A percentile compares a stretch with the other conserved stretches of the same genome.
phyloP scores from a whole-genome alignment of 768 basidiomycete species.

The Strobilomyces echinocephalus region DNA sequence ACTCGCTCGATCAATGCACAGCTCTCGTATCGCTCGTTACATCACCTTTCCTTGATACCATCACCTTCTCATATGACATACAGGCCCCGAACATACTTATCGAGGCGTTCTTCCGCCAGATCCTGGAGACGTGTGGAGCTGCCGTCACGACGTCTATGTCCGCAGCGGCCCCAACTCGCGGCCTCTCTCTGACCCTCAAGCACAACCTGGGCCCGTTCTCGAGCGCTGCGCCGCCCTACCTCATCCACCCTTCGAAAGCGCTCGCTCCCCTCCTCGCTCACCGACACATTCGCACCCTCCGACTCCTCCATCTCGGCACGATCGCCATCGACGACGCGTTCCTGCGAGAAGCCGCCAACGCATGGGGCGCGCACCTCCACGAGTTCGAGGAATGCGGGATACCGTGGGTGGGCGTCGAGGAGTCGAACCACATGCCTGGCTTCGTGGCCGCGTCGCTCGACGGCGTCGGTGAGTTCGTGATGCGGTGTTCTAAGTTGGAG shows the following conservation, averaged over 20 bases:
- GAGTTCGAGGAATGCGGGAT: constrained; percentile 27
- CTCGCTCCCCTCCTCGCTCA: constrained; percentile 23
- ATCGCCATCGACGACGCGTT: constrained; percentile 27
- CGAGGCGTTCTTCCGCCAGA: constrained; percentile 22
- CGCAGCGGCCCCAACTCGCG: neutral
- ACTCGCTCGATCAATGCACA: constrained; percentile 27
- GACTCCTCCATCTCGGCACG: constrained; percentile 24
- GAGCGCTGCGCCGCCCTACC: constrained; percentile 20
- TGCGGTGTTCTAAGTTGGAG: constrained; percentile 16
- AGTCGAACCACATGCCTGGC: constrained; percentile 8
- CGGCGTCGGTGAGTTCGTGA: constrained; percentile 20
- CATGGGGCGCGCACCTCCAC: constrained; percentile 24
- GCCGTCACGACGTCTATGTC: neutral
- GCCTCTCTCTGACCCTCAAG: constrained; percentile 25
- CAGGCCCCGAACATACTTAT: constrained; percentile 22
- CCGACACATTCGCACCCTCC: constrained; percentile 16
- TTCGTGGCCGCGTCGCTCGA: constrained; percentile 17
- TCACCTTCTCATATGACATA: constrained; percentile 25
- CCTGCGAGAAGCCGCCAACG: constrained; percentile 21
- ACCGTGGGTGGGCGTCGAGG: constrained; percentile 23
- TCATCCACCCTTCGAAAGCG: constrained; percentile 22
- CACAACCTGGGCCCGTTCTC: constrained; percentile 22
- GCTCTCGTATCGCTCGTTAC: constrained; percentile 22
- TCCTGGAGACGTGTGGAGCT: constrained; percentile 15
- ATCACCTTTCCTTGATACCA: constrained; percentile 19